Base-by-base conservation (phyloP, 2,329 filamentous ascomycete genomes). In the Cercospora berteroae region DNA sequence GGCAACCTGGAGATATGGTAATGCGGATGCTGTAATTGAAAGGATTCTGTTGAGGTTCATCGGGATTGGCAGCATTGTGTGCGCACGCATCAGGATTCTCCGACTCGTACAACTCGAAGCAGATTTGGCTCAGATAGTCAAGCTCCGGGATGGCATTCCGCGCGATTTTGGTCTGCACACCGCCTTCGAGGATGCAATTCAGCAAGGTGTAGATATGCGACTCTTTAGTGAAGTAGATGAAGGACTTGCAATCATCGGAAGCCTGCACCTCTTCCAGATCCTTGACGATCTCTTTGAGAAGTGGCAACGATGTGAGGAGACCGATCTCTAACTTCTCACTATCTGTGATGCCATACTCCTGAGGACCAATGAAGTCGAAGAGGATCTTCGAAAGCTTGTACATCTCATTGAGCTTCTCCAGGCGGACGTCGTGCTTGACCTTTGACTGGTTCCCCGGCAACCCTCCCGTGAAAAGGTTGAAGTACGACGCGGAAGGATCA, bases 151-250 rank as follows among this genome's bases (percentile, higher is more conserved):
- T 99, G 48, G 92, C 93, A 75, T 93, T 94, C 42, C 96, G 90
- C 74, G 93, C 91, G 76, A 99, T 98, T 82, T 99, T 99, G 25
- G 94, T 97, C 77, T 96, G 91, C 71, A 99, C 92, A 31, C 95
- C 96, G 68, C 96, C 95, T 79, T 99, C 95, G 27, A 99, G 87
- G 73, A 99, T 98, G 79, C 94, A 98, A 79, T 99, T 99, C 67
- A 99, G 87, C 5, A 99, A 86, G 5, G 95, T 99, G 82, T 99
- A 99, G 70, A 99, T 97, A 79, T 99, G 95, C 0, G 93, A 97
- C 80, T 99, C 95, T 80, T 99, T 99, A 70, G 95, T 99, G 80
- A 99, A 99, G 82, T 99, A 99, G 81, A 98, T 92, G 83, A 98
- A 98, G 1, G 91, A 94, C 78, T 97, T 97, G 55, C 94, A 93